Evolutionary conservation across 148 eudicot genomes (phyloP).

Genomic region (Suaeda aralocaspica): DNA sequence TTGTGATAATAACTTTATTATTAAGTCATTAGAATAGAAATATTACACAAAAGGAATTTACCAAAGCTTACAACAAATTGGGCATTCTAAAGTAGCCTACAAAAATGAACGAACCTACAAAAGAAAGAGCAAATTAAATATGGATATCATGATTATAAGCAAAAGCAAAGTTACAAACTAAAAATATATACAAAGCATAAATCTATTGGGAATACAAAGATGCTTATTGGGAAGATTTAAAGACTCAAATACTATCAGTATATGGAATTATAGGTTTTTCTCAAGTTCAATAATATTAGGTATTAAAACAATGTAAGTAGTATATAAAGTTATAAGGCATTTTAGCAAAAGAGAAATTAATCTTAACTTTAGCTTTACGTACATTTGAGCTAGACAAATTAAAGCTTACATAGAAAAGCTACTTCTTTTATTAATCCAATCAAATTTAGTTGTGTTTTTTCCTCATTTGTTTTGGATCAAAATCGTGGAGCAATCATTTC

Average conservation of each 20-base stretch:
- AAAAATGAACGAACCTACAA: neutral
- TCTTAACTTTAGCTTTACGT: too few species aligned
- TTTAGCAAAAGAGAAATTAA: too few species aligned
- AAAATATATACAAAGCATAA: conserved; percentile 11
- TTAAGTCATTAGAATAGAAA: too few species aligned
- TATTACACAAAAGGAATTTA: too few species aligned
- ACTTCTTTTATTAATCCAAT: neutral
- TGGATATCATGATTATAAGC: conserved; percentile 16
- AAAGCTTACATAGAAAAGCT: conserved; percentile 7
- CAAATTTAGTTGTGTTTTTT: neutral
- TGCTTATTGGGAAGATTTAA: conserved; percentile 17
- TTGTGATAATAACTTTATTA: too few species aligned
- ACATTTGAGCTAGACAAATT: conserved; percentile 14
- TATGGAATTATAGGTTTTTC: too few species aligned
- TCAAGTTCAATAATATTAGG: too few species aligned
- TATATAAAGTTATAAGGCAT: too few species aligned
- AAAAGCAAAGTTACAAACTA: conserved; percentile 8
- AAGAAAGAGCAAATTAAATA: neutral
- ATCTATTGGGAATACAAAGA: conserved; percentile 28
- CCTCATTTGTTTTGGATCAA: conserved; percentile 4
- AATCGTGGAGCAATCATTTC: conserved; percentile 25
- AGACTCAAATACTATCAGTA: neutral
- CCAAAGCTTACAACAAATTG: too few species aligned
- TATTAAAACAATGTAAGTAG: too few species aligned
- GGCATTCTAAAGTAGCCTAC: neutral